phyloP scores from a whole-genome alignment of 2,329 filamentous ascomycete genomes.

The Beauveria medogensis region DNA sequence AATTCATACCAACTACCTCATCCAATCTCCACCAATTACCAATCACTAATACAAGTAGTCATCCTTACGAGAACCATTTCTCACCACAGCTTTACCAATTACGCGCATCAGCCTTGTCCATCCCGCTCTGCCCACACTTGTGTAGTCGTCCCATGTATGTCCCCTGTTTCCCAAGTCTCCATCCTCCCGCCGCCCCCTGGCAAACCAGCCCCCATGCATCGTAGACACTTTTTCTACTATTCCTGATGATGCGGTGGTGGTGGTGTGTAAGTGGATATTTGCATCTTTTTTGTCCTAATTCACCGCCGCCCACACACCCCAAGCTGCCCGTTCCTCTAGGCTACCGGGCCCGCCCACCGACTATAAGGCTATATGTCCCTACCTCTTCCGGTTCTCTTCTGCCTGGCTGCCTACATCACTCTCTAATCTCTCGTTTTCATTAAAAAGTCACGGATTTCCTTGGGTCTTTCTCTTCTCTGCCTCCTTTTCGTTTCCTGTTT shows the following conservation, averaged over 20 bases:
- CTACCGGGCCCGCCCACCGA: neutral
- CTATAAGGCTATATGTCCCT: conserved; percentile 5
- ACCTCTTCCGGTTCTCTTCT: neutral
- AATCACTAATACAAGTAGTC: neutral
- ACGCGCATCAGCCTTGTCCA: neutral
- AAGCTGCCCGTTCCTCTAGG: neutral
- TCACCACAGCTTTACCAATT: neutral
- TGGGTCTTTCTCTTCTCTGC: neutral
- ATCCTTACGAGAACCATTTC: neutral
- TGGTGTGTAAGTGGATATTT: neutral
- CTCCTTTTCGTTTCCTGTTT: neutral
- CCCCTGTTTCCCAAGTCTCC: conserved; percentile 14
- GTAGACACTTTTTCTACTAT: neutral
- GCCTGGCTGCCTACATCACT: neutral
- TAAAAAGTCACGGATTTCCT: neutral
- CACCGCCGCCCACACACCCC: neutral
- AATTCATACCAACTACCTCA: too few relatives aligned
- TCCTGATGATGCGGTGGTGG: neutral
- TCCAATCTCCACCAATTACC: neutral
- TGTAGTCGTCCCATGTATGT: conserved; percentile 20
- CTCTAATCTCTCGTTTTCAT: conserved; percentile 8
- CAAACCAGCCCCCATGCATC: neutral
- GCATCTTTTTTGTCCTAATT: neutral
- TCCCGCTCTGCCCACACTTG: neutral
- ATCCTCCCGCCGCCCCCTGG: neutral